Evolutionary conservation across 2,329 filamentous ascomycete species (phyloP), one percentile per base, ranked within the genome.

Genomic region (Orbilia ellipsospora): DNA sequence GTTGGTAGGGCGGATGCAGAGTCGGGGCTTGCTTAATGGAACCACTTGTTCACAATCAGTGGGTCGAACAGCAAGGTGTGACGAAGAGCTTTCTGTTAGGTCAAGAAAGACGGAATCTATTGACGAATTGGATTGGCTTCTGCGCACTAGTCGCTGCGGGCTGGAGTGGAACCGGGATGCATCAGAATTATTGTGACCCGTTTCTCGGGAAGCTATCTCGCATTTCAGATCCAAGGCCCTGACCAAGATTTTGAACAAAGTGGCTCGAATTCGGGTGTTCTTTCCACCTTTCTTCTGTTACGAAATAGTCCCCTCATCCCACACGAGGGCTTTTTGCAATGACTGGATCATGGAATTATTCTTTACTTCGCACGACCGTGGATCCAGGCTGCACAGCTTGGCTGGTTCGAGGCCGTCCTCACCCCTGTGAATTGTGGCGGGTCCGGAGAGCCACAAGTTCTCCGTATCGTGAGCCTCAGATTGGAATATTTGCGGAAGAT

Each of bases 131-230:
- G 66, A 51, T 42, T 40, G 60, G 57, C 56, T 36, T 63, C 48
- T 63, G 60, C 40, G 45, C 59, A 55, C 66, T 70, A 40, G 56
- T 55, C 15, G 40, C 65, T 61, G 66, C 66, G 36, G 31, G 59
- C 16, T 48, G 65, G 40, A 40, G 31, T 52, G 18, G 60, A 59
- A 72, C 59, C 54, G 45, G 52, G 42, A 15, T 63, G 60, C 60
- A 63, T 54, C 60, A 54, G 67, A 45, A 65, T 60, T 54, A 72
- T 44, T 18, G 59, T 45, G 65, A 61, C 52, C 67, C 60, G 59
- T 72, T 65, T 72, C 65, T 72, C 67, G 67, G 67, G 67, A 72
- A 64, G 60, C 60, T 72, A 72, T 65, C 67, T 61, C 57, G 57
- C 57, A 61, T 48, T 61, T 31, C 48, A 40, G 54, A 60, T 61